phyloP scores from a whole-genome alignment of 257 asterid species.

The Catharanthus roseus region DNA sequence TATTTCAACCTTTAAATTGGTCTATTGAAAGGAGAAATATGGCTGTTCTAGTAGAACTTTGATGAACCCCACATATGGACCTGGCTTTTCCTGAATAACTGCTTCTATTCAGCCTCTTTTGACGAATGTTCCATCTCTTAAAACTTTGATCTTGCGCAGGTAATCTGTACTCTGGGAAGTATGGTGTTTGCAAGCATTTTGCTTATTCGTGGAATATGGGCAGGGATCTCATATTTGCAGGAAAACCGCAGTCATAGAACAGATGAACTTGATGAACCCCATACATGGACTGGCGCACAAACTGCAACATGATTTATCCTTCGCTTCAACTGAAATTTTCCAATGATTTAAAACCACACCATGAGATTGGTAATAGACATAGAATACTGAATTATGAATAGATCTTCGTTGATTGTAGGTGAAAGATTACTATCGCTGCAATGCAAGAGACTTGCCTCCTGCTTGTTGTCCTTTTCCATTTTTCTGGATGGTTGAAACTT shows the following conservation, averaged over 20 bases:
- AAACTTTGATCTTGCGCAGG: slow-evolving; percentile 36
- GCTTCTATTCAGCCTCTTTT: background rate
- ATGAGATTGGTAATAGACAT: background rate
- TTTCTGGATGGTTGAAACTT: slow-evolving; percentile 7
- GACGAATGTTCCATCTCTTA: background rate
- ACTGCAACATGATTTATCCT: slow-evolving; percentile 39
- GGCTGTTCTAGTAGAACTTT: too few relatives aligned
- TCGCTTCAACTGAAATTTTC: background rate
- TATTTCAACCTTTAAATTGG: background rate
- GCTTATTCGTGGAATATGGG: slow-evolving; percentile 76
- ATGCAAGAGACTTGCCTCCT: background rate
- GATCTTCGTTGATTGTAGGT: background rate
- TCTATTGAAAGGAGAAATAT: background rate
- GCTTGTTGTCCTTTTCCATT: background rate
- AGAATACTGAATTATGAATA: background rate
- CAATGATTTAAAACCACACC: background rate
- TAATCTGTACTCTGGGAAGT: slow-evolving; percentile 90
- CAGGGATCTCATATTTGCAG: slow-evolving; percentile 70
- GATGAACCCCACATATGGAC: too few relatives aligned
- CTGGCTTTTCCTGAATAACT: background rate
- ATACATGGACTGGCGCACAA: slow-evolving; percentile 48
- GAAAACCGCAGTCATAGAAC: slow-evolving; percentile 49
- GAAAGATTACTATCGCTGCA: background rate
- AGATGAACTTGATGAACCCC: slow-evolving; percentile 48
- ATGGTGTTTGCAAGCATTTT: slow-evolving; percentile 70